Conservation (phyloP, 371 early-diverging fungal species). For the Basidiobolus meristosporus region DNA sequence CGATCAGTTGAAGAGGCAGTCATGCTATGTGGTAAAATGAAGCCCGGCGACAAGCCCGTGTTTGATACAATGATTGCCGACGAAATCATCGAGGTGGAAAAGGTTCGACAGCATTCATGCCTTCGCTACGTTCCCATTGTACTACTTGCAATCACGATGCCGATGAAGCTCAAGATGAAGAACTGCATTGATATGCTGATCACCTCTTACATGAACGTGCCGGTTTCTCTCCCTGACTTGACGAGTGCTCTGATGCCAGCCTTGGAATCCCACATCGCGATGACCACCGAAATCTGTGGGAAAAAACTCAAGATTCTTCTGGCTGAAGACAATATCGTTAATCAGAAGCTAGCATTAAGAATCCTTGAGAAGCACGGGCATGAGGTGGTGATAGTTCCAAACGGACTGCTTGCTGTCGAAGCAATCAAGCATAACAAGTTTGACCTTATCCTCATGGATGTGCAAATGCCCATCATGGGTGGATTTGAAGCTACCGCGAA, state of each 20-base stretch:
- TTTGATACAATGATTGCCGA: constrained; percentile 32
- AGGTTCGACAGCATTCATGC: constrained; percentile 21
- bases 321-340: constrained; percentile 68
- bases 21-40: constrained; percentile 4
- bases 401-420: constrained; percentile 57
- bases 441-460: constrained; percentile 64
- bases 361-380: constrained; percentile 61
- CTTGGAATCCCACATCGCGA: constrained; percentile 33
- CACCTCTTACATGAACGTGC: constrained; percentile 35
- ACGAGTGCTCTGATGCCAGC: constrained; percentile 43
- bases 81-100: constrained; percentile 21
- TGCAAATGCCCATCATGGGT: constrained; percentile 61
- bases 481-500: constrained; percentile 63
- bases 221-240: constrained; percentile 29
- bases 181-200: constrained; percentile 39
- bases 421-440: constrained; percentile 29
- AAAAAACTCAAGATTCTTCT: constrained; percentile 30
- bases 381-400: constrained; percentile 41
- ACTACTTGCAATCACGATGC: constrained; percentile 19
- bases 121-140: constrained; percentile 47
- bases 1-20: constrained; percentile 16
- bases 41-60: constrained; percentile 10
- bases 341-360: constrained; percentile 58
- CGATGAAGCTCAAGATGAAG: constrained; percentile 25
- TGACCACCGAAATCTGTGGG: constrained; percentile 22